phyloP scores from a whole-genome alignment of 1,284 basidiomycete genomes.

The Ceratobasidium sp. region DNA sequence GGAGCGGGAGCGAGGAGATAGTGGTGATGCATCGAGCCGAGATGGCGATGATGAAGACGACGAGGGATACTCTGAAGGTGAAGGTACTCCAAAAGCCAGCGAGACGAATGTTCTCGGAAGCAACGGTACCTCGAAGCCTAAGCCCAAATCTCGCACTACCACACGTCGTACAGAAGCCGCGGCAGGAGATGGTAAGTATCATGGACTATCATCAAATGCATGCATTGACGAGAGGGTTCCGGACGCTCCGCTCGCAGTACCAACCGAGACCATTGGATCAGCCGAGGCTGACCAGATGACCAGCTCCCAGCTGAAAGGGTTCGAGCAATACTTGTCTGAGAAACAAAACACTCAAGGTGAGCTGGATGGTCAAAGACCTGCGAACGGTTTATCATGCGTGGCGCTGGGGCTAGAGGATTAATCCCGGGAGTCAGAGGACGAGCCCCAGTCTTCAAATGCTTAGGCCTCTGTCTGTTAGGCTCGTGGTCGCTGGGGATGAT shows the following conservation, averaged over 20 bases:
- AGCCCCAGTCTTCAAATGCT: slow-evolving; percentile 22
- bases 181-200: slow-evolving; percentile 8
- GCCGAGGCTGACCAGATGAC: not conserved
- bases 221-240: not conserved
- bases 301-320: slow-evolving; percentile 7
- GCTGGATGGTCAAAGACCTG: slow-evolving; percentile 34
- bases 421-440: slow-evolving; percentile 10
- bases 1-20: slow-evolving; percentile 42
- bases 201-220: not conserved
- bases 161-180: slow-evolving; percentile 13
- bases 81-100: slow-evolving; percentile 39
- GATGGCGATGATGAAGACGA: slow-evolving; percentile 86
- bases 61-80: slow-evolving; percentile 59
- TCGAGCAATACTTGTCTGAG: slow-evolving; percentile 24
- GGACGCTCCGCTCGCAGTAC: not conserved
- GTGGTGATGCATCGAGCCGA: slow-evolving; percentile 57
- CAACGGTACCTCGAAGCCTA: slow-evolving; percentile 15
- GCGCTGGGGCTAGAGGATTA: too few species aligned
- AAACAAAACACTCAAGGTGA: slow-evolving; percentile 36
- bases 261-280: slow-evolving; percentile 4
- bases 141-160: slow-evolving; percentile 20
- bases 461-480: slow-evolving; percentile 33
- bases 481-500: slow-evolving; percentile 24
- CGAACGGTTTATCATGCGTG: slow-evolving; percentile 13
- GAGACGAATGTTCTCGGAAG: not conserved